phyloP scores from a whole-genome alignment of 139 green algal species.

The Auxenochlorella pyrenoidosa region DNA sequence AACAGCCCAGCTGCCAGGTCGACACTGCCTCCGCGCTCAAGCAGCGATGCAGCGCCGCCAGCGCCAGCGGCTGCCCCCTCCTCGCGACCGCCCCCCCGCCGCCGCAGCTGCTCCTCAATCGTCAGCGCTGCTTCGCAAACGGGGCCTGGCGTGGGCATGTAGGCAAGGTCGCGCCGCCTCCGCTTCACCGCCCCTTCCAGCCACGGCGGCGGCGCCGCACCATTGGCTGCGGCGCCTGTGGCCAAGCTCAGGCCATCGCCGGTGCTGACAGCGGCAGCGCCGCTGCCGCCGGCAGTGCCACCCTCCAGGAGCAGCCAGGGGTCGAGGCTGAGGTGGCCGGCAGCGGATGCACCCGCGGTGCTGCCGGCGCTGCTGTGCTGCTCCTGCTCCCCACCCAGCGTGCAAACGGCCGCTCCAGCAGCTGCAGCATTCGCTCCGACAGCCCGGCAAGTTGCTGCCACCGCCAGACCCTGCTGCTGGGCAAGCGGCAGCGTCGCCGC shows the following conservation, averaged over 20 bases:
- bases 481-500: not conserved
- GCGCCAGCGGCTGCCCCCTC: not conserved
- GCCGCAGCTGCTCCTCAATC: slow-evolving; percentile 1
- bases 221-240: not conserved
- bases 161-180: not conserved
- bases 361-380: not conserved
- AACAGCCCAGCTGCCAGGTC: too few relatives aligned
- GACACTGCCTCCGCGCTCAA: too few relatives aligned
- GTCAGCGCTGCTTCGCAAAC: not conserved
- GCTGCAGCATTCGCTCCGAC: not conserved
- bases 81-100: not conserved
- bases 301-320: slow-evolving; percentile 24
- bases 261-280: not conserved
- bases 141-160: not conserved
- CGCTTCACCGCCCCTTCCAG: slow-evolving; percentile 13
- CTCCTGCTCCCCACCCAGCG: not conserved
- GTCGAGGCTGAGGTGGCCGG: not conserved
- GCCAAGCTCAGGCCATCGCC: not conserved
- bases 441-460: not conserved
- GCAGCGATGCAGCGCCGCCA: not conserved
- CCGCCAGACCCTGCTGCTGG: not conserved
- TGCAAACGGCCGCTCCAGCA: not conserved
- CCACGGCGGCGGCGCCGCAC: slow-evolving; percentile 3
- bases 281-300: not conserved
- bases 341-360: not conserved